Evolutionary conservation across 495 filamentous ascomycete genomes (phyloP).

Genomic region (Neurospora sp.): DNA sequence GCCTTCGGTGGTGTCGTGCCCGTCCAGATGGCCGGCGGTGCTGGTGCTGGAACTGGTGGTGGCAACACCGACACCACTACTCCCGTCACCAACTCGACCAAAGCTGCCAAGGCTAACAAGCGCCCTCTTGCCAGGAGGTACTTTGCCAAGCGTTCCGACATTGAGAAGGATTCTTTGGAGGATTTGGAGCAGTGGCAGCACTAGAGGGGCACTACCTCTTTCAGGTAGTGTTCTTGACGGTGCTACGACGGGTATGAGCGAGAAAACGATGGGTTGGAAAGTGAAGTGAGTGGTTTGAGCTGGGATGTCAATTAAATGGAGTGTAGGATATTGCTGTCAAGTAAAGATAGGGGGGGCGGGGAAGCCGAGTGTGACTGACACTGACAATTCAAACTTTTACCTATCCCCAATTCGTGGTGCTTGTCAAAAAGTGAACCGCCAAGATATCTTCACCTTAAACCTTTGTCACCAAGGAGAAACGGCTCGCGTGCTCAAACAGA

Average conservation of each 20-base stretch:
- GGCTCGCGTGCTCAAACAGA: not conserved
- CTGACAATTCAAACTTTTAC: not conserved
- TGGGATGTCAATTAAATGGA: not conserved
- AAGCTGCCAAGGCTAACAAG: not conserved
- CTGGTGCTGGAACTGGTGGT: not conserved
- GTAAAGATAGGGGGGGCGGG: not conserved
- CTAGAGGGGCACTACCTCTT: not conserved
- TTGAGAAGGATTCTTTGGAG: not conserved
- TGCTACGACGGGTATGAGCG: not conserved
- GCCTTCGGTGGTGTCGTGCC: conserved; percentile 46
- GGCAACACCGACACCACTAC: conserved; percentile 1
- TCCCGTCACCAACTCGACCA: not conserved
- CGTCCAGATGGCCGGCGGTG: conserved; percentile 33
- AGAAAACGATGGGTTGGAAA: not conserved
- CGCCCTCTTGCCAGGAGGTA: not conserved
- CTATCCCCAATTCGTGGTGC: not conserved
- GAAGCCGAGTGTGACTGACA: not conserved
- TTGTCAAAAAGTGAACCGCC: not conserved
- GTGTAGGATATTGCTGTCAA: not conserved
- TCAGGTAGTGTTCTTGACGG: not conserved
- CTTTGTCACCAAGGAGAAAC: not conserved
- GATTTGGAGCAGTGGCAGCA: not conserved
- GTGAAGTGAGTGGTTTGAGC: not conserved
- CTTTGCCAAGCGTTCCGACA: not conserved
- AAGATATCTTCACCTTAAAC: not conserved